Base-by-base conservation (phyloP, 192 early-diverging fungal genomes). In the Coemansia sp. region DNA sequence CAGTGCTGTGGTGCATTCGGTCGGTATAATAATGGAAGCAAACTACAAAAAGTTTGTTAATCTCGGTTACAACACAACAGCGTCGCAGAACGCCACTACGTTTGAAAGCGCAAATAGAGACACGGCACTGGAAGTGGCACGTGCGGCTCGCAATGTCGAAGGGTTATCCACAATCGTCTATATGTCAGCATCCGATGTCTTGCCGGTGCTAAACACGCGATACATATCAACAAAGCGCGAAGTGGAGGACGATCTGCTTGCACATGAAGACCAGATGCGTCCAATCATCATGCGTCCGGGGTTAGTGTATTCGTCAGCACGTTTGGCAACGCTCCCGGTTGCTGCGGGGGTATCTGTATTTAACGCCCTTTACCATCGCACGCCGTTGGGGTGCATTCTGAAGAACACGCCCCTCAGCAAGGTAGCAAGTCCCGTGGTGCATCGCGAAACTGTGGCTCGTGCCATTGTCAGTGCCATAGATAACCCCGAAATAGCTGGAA, bases 201-300 rank as follows among this genome's bases (percentile, higher is more conserved):
- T 91, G 21, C 91, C 91, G 16, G 80, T 88, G 8, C 68, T 92
- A 38, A 83, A 88, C 52, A 77, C 88, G 58, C 55, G 72, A 26
- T 92, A 92, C 46, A 85, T 92, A 49, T 89, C 89, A 21, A 90
- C 89, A 14, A 92, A 92, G 64, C 89, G 89, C 36, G 87, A 92
- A 68, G 91, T 86, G 5, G 91, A 92, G 71, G 60, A 63, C 4
- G 83, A 71, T 14, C 65, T 92, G 33, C 69, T 91, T 52, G 77
- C 83, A 45, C 79, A 69, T 41, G 41, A 24, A 21, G 63, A 72
- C 43, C 68, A 60, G 45, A 79, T 86, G 69, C 84, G 79, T n/a
- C 76, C 84, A 24, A 74, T 87, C 33, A 73, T 88, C 24, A 52
- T 90, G 60, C 76, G 89, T 9, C 89, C 89, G 0, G 86, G 89